Evolutionary conservation across 352 stramenopile species (phyloP).

Genomic region (Phytopythium kandeliae): DNA sequence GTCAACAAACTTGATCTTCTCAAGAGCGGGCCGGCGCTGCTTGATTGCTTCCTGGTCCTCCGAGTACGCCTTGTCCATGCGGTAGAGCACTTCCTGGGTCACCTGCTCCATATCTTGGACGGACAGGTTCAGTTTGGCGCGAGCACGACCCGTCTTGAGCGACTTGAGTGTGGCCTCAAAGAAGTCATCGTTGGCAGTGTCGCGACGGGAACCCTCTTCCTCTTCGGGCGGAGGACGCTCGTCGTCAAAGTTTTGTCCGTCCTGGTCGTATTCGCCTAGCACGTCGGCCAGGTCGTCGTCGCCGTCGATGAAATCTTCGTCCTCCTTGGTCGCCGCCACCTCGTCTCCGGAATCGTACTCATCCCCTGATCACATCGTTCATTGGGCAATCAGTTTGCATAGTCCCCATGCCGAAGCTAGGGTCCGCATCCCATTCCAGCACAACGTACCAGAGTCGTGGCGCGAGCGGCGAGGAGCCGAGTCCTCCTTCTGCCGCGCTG

Average conservation of each 20-base stretch:
- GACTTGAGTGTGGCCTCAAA: slow-evolving; percentile 82
- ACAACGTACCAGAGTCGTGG: slow-evolving; percentile 14
- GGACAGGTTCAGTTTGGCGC: slow-evolving; percentile 74
- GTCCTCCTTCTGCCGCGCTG: slow-evolving; percentile 11
- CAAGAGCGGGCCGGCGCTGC: slow-evolving; percentile 51
- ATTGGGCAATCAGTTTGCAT: neutral
- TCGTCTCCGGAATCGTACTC: slow-evolving; percentile 87
- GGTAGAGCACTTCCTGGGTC: slow-evolving; percentile 84
- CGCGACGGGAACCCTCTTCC: slow-evolving; percentile 12
- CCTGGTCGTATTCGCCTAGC: slow-evolving; percentile 73
- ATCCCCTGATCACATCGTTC: slow-evolving; percentile 19
- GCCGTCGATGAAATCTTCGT: slow-evolving; percentile 86
- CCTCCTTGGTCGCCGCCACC: slow-evolving; percentile 59
- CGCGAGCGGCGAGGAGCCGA: slow-evolving; percentile 11
- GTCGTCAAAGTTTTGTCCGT: slow-evolving; percentile 75
- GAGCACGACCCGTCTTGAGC: slow-evolving; percentile 72
- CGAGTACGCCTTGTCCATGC: slow-evolving; percentile 83
- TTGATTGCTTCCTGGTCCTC: slow-evolving; percentile 71
- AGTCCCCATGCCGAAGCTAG: too few species aligned
- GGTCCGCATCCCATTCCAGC: neutral
- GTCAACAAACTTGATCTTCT: slow-evolving; percentile 85
- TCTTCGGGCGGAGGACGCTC: slow-evolving; percentile 63
- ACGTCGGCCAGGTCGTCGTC: slow-evolving; percentile 84
- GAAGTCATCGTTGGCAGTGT: slow-evolving; percentile 50
- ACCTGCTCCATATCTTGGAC: slow-evolving; percentile 84